Base-by-base conservation (phyloP, 495 filamentous ascomycete species). In the Aspergillus indologenus region DNA sequence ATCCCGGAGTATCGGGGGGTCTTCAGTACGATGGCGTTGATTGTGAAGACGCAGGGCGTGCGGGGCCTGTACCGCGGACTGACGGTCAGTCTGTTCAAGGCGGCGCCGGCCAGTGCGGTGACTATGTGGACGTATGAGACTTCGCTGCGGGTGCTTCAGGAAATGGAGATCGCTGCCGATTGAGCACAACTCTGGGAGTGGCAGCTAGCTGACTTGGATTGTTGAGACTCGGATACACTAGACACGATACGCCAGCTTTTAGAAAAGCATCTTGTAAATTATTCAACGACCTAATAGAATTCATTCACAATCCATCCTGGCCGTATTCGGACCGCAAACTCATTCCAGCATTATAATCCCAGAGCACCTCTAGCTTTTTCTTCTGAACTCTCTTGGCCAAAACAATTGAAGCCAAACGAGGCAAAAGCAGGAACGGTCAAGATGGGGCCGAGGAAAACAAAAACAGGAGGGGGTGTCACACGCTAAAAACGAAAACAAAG, bases 71-170 rank as follows among this genome's bases (percentile, higher is more conserved):
- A 98, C 71, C 79, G 91, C 48, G 94, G 94, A 2, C 71, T 99
- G 60, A 87, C 87, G 4, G 91, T 98, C 3, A 91, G 91, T 65
- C 70, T 99, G 73, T 61, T 97, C 58, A 99, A 99, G 78, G 91
- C 94, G 17, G 95, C 93, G 26, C 94, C 94, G 48, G 87, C 95
- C 20, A 96, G 91, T 72, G 95, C 94, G 1, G 85, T 96, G 19
- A 99, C 94, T 0, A 94, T 99, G 90, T 99, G 95, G 94, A 97
- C 93, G 1, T 98, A 97, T 74, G 94, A 97, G 74, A 73, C 84
- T 62, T 82, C 80, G 6, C 70, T 95, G 70, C 79, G 70, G 57
- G 64, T 86, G 6, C 72, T 91, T 45, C 79, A 80, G 34, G 73
- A 80, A 44, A 67, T 75, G 55, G 74, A 82, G 17, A 19, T 76